These are phyloP conservation scores for Tulasnella sp. DNA, from an alignment of 768 basidiomycete species.

Conservation along the genomic window DNA sequence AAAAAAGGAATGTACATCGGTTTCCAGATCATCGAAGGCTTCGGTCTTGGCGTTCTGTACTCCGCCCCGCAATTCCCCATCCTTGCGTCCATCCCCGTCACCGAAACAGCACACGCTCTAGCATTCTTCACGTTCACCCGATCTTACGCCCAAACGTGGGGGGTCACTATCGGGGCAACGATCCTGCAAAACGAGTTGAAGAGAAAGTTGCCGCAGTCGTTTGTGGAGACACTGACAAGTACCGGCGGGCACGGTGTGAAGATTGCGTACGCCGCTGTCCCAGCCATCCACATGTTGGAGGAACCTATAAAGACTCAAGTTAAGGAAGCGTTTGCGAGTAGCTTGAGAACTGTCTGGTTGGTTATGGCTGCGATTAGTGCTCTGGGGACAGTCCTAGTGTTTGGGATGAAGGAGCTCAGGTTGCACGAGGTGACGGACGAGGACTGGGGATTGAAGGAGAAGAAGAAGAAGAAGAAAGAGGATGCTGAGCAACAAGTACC, in stretches of 20 bases:
- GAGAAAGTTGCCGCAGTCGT: constrained; percentile 36
- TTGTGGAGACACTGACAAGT: constrained; percentile 25
- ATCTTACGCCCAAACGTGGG: constrained; percentile 21
- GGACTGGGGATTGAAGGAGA: constrained; percentile 30
- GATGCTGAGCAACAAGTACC: too few species aligned
- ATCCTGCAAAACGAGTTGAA: constrained; percentile 47
- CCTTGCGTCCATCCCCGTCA: constrained; percentile 26
- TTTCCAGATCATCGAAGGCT: constrained; percentile 14
- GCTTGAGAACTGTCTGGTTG: constrained; percentile 11
- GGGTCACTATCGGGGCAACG: constrained; percentile 40
- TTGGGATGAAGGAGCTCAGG: constrained; percentile 34
- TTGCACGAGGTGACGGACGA: constrained; percentile 31
- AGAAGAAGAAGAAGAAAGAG: not conserved
- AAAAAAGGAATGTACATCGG: not conserved
- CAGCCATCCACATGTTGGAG: constrained; percentile 13
- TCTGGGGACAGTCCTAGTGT: constrained; percentile 32
- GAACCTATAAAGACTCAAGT: constrained; percentile 11
- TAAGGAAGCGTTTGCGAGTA: constrained; percentile 21
- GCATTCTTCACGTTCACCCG: constrained; percentile 28
- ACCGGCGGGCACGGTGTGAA: constrained; percentile 26
- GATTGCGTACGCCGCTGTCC: constrained; percentile 25
- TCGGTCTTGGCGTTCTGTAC: constrained; percentile 18
- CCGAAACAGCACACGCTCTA: constrained; percentile 23
- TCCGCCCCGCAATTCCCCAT: constrained; percentile 28
- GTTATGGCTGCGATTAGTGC: constrained; percentile 37